phyloP scores from a whole-genome alignment of 2,329 filamentous ascomycete genomes.

The Mariannaea sp. region DNA sequence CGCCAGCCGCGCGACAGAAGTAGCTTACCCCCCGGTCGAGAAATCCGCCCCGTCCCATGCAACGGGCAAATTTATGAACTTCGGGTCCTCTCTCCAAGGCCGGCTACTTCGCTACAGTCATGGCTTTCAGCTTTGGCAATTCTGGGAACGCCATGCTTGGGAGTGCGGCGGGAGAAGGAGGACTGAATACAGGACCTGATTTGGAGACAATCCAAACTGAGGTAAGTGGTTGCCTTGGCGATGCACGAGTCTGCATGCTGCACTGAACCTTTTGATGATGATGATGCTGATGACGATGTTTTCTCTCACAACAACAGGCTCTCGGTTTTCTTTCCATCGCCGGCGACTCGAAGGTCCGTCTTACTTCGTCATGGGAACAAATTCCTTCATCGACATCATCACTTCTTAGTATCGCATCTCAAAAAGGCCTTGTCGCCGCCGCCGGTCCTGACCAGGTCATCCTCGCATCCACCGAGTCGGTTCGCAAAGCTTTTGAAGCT shows the following conservation, averaged over 20 bases:
- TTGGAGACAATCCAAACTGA: slow-evolving; percentile 82
- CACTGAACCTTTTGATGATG: slow-evolving; percentile 11
- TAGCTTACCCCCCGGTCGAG: slow-evolving; percentile 28
- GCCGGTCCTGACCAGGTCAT: slow-evolving; percentile 81
- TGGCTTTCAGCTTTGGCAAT: slow-evolving; percentile 69
- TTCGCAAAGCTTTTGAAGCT: slow-evolving; percentile 74
- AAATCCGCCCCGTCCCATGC: slow-evolving; percentile 31
- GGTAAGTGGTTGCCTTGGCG: slow-evolving; percentile 52
- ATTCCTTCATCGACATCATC: slow-evolving; percentile 79
- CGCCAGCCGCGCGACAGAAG: slow-evolving; percentile 23
- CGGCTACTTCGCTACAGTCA: slow-evolving; percentile 49
- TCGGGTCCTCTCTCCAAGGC: slow-evolving; percentile 34
- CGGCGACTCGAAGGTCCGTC: slow-evolving; percentile 80
- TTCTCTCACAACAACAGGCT: slow-evolving; percentile 49
- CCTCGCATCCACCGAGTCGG: slow-evolving; percentile 75
- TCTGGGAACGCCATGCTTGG: slow-evolving; percentile 51
- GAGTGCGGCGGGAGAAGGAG: slow-evolving; percentile 46
- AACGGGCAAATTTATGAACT: slow-evolving; percentile 38
- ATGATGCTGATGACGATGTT: slow-evolving; percentile 31
- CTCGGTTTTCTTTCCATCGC: slow-evolving; percentile 82
- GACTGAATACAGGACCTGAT: slow-evolving; percentile 60
- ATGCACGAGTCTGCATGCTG: slow-evolving; percentile 2
- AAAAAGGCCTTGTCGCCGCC: slow-evolving; percentile 81
- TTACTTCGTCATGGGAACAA: slow-evolving; percentile 78
- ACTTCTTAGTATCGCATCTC: slow-evolving; percentile 81